Evolutionary conservation across 1,284 basidiomycete species (phyloP).

Genomic region (Ustilago trichophora): DNA sequence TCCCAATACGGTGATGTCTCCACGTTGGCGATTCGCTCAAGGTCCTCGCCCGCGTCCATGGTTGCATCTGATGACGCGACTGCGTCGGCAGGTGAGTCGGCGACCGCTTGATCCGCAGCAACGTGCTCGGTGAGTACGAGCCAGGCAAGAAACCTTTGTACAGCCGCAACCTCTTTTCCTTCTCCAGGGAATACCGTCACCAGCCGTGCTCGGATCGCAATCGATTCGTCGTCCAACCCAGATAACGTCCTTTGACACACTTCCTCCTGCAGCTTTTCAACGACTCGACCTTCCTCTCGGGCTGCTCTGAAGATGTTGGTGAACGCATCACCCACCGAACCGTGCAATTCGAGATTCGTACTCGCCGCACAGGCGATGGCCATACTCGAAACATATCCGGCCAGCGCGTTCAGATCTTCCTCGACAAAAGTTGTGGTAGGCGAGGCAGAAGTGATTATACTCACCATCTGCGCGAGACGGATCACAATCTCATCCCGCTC

Average conservation of each 20-base stretch:
- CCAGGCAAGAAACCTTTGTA: conserved; percentile 30
- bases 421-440: neutral
- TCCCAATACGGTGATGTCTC: conserved; percentile 8
- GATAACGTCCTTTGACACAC: conserved; percentile 15
- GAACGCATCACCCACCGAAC: neutral
- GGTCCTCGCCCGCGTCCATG: too few relatives aligned
- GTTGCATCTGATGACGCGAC: conserved; percentile 7
- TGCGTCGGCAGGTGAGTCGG: neutral
- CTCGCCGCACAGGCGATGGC: conserved; percentile 17
- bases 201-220: conserved; percentile 18
- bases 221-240: conserved; percentile 1
- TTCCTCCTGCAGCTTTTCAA: conserved; percentile 8
- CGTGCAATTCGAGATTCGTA: conserved; percentile 10
- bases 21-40: too few relatives aligned
- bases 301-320: conserved; percentile 12
- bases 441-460: neutral
- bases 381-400: conserved; percentile 26
- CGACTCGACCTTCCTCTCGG: neutral
- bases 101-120: neutral
- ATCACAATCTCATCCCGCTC: conserved; percentile 28
- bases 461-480: conserved; percentile 16
- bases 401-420: conserved; percentile 10
- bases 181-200: conserved; percentile 16
- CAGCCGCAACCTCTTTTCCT: neutral
- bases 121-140: conserved; percentile 24